Evolutionary conservation across 306 rosid species (phyloP), one percentile per base, ranked within the genome.

Genomic region (Dryas alaskensis): DNA sequence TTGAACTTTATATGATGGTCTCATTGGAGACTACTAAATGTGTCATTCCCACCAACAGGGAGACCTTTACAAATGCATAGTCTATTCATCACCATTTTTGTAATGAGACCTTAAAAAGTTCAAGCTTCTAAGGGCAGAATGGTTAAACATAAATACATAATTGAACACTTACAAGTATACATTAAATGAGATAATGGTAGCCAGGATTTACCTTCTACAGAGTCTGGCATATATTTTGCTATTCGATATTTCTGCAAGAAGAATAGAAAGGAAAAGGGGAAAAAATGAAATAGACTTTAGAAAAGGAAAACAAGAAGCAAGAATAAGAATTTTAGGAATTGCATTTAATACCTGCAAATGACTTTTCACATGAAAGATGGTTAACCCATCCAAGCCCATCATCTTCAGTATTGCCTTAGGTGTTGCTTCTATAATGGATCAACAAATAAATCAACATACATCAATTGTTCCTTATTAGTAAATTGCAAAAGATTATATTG

Each of bases 311-410:
- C 10, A 55, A 9, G 47, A 53, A 7, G 22, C 9, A 71, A 43
- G 16, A 17, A 50, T 13, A 49, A 60, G 5, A 55, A n/a, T 19
- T 8, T 6, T 22, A 22, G 57, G 17, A 65, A 44, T 27, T 39
- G 40, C 53, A 10, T 47, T 50, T 25, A 6, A 27, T 65, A 87
- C 91, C 89, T 87, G 98, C 83, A 91, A 76, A 85, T 93, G 97
- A 71, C 98, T 93, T 81, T 93, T 93, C 12, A 93, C 87, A 81
- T 93, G 98, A 73, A 86, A 91, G 50, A 91, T 89, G 46, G 98
- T 93, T 78, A 93, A 77, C 65, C 90, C 96, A 63, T 87, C 89
- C 31, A 91, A 83, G 37, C 85, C 86, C 98, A 93, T 93, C 77
- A 87, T 79, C 84, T 80, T 93, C 39, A 93, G 47, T 78, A 93